Conservation (phyloP, 129 eudicot species). For the Arctium minus region DNA sequence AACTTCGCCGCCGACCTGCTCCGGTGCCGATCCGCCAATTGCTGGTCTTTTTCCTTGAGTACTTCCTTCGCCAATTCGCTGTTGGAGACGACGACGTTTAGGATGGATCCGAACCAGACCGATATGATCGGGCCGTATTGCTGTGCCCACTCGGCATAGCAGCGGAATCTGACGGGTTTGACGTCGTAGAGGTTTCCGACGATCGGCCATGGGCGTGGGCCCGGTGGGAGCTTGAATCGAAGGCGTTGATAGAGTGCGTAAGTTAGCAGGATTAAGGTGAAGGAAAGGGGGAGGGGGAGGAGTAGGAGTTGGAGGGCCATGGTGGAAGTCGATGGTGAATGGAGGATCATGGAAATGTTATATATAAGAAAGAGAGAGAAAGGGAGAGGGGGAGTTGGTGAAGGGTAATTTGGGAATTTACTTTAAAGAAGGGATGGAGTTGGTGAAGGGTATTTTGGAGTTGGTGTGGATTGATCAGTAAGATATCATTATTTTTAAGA, state of each 20-base stretch:
- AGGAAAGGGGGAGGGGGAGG: not conserved
- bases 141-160: slow-evolving; percentile 66
- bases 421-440: not conserved
- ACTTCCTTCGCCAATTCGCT: slow-evolving; percentile 57
- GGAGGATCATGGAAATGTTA: not conserved
- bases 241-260: slow-evolving; percentile 40
- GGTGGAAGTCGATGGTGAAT: slow-evolving; percentile 5
- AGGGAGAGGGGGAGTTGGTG: slow-evolving; percentile 33
- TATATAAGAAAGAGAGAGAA: not conserved
- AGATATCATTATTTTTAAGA: too few relatives aligned
- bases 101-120: slow-evolving; percentile 62
- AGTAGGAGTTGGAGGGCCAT: slow-evolving; percentile 20
- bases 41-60: slow-evolving; percentile 67
- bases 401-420: slow-evolving; percentile 36
- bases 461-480: not conserved
- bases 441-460: slow-evolving; percentile 27
- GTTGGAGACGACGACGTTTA: slow-evolving; percentile 54
- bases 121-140: slow-evolving; percentile 72
- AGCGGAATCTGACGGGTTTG: slow-evolving; percentile 66
- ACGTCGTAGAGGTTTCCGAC: slow-evolving; percentile 80
- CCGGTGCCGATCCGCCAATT: slow-evolving; percentile 66
- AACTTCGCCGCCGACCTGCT: slow-evolving; percentile 57
- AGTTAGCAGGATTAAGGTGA: slow-evolving; percentile 18
- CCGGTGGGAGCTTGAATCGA: slow-evolving; percentile 79
- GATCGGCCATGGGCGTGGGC: slow-evolving; percentile 66